phyloP scores from a whole-genome alignment of 1,284 basidiomycete genomes.

The Ustilago crameri region DNA sequence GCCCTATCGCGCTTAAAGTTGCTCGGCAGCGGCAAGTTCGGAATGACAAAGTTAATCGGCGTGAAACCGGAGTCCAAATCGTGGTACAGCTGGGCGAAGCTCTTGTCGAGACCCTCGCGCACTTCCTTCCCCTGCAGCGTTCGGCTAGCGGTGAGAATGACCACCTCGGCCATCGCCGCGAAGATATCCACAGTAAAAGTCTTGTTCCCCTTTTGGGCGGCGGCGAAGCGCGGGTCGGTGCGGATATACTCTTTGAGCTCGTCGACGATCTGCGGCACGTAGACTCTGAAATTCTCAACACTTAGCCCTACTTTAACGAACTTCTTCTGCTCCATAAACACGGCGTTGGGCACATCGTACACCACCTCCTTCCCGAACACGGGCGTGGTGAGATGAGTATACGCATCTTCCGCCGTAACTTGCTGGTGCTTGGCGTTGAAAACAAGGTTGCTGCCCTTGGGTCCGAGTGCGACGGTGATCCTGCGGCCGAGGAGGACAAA shows the following conservation, averaged over 20 bases:
- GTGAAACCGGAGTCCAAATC: slow-evolving; percentile 82
- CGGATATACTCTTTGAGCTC: slow-evolving; percentile 54
- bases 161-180: slow-evolving; percentile 86
- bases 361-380: slow-evolving; percentile 95
- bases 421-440: slow-evolving; percentile 91
- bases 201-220: slow-evolving; percentile 63
- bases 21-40: slow-evolving; percentile 88
- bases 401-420: slow-evolving; percentile 95
- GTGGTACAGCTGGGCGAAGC: slow-evolving; percentile 85
- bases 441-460: slow-evolving; percentile 93
- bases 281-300: slow-evolving; percentile 88
- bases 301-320: slow-evolving; percentile 87
- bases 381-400: slow-evolving; percentile 73
- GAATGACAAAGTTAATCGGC: slow-evolving; percentile 83
- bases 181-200: slow-evolving; percentile 69
- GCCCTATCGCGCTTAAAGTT: slow-evolving; percentile 88
- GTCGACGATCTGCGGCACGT: slow-evolving; percentile 88
- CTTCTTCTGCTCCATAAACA: slow-evolving; percentile 99
- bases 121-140: slow-evolving; percentile 95
- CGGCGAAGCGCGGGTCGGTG: slow-evolving; percentile 74
- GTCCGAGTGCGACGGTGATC: slow-evolving; percentile 89
- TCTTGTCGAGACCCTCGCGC: slow-evolving; percentile 80
- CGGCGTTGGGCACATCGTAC: slow-evolving; percentile 94
- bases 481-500: slow-evolving; percentile 80
- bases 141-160: slow-evolving; percentile 90